Evolutionary conservation across 345 rosid species (phyloP), one percentile per base, ranked within the genome.

Genomic region (Chamaenerion angustifolium): DNA sequence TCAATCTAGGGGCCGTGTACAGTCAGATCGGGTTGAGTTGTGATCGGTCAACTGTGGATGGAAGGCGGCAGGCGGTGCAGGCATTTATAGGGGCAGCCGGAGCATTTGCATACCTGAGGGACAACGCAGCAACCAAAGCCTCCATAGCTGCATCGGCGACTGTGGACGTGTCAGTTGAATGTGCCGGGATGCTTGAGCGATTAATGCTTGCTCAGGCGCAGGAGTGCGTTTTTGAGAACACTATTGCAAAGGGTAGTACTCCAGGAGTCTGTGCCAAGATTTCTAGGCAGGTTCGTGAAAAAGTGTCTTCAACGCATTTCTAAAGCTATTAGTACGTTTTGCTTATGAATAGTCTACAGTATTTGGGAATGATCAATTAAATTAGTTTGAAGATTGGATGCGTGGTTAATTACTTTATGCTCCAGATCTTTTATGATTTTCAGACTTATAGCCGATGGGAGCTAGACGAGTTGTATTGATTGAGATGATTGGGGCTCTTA

Each of bases 171-270:
- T 76, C 94, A 45, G 77, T 80, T 54, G 96, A 87, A 75, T 92
- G 98, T 23, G 85, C 68, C 1, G 93, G 90, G 41, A 92, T 92
- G 98, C 60, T 92, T 67, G 98, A 92, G 68, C 63, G 95, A 64
- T 54, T 92, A 70, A 92, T 92, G 95, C 64, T 87, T 35, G 98
- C 98, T 7, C 95, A 92, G 61, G 98, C 95, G 31, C 98, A 92
- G 61, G 98, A 92, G 67, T 84, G 95, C 57, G 98, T 92, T 12
- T 92, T 92, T 46, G 98, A 92, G 71, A 92, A 87, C 43, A 74
- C 95, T 10, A 92, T 92, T 51, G 89, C 96, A 42, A 92, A 92
- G 70, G 98, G 96, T 60, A 92, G 90, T 56, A 82, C 95, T 8
- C 89, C 98, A 17, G 98, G 96, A 16, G 98, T 92, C 54, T 92